phyloP scores from a whole-genome alignment of 352 stramenopile species.

The Phytophthora vignae region DNA sequence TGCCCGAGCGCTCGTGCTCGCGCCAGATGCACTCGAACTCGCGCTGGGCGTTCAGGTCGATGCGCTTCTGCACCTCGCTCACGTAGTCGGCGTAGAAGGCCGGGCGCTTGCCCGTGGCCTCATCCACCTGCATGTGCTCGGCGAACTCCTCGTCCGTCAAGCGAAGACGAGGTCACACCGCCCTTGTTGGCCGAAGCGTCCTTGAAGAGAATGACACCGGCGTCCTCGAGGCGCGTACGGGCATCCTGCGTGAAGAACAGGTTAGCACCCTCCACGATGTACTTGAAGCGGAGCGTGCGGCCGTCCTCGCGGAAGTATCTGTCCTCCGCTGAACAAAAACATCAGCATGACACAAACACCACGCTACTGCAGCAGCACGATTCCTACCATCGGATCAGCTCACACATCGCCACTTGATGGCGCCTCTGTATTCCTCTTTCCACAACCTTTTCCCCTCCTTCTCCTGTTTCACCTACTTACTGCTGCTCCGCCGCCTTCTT shows the following conservation, averaged over 20 bases:
- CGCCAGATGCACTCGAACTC: conserved; percentile 90
- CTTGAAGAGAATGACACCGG: conserved; percentile 97
- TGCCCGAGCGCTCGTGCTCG: conserved; percentile 72
- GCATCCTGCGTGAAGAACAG: conserved; percentile 97
- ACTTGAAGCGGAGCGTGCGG: conserved; percentile 88
- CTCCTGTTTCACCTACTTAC: conserved; percentile 25
- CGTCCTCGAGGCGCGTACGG: conserved; percentile 93
- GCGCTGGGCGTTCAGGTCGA: conserved; percentile 78
- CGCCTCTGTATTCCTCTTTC: conserved; percentile 17
- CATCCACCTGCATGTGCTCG: conserved; percentile 84
- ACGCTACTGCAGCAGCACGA: no score
- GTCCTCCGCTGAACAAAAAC: no score
- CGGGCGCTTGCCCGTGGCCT: conserved; percentile 57
- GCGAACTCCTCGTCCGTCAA: conserved; percentile 82
- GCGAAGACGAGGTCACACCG: conserved; percentile 80
- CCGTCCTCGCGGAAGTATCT: conserved; percentile 45
- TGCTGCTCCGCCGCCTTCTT: conserved; percentile 48
- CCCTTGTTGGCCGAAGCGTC: conserved; percentile 95
- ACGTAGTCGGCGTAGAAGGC: conserved; percentile 85
- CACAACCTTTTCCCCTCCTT: background rate
- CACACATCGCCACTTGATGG: background rate
- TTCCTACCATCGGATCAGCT: background rate
- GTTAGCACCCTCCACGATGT: conserved; percentile 98
- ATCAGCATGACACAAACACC: no score
- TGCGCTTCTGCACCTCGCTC: conserved; percentile 79